Percentiles rank a stretch among this genome's conserved stretches.
Conservation (phyloP, 179 eudicot species). For the Beta macrorhiza region DNA sequence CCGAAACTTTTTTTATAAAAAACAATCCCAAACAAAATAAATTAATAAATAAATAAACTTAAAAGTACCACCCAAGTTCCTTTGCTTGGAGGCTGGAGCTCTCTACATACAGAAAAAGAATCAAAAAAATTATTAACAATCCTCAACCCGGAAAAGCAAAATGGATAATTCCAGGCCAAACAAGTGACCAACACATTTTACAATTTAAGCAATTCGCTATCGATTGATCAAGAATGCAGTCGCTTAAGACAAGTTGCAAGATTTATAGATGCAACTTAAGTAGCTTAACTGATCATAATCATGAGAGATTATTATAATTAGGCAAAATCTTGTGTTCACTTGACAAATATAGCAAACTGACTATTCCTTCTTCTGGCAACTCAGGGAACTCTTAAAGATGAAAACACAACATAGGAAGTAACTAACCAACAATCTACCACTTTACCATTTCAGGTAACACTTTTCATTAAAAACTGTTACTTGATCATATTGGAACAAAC, state of each 20-base stretch:
- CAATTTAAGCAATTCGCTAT: neutral
- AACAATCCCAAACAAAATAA: neutral
- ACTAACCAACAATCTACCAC: neutral
- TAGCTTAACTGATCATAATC: slow-evolving; percentile 4
- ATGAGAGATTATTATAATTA: neutral
- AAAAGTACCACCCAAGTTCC: neutral
- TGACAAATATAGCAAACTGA: slow-evolving; percentile 9
- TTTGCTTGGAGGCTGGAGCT: neutral
- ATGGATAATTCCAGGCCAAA: neutral
- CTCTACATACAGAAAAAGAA: neutral
- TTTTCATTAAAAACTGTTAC: neutral
- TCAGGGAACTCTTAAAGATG: neutral
- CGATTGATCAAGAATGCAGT: slow-evolving; percentile 5
- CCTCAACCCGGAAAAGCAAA: neutral
- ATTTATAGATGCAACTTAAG: neutral
- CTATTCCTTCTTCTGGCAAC: slow-evolving; percentile 13
- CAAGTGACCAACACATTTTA: neutral
- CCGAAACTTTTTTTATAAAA: neutral
- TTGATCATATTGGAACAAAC: slow-evolving; percentile 15
- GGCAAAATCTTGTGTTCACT: neutral
- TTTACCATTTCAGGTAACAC: neutral
- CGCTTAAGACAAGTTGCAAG: slow-evolving; percentile 5
- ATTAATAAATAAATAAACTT: neutral
- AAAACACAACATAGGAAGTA: neutral
- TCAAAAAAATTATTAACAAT: neutral